Percentiles rank a stretch among this genome's conserved stretches.
Evolutionary conservation across 225 moss, liverwort and hornwort species (phyloP).

Genomic region (Pleurozium schreberi): DNA sequence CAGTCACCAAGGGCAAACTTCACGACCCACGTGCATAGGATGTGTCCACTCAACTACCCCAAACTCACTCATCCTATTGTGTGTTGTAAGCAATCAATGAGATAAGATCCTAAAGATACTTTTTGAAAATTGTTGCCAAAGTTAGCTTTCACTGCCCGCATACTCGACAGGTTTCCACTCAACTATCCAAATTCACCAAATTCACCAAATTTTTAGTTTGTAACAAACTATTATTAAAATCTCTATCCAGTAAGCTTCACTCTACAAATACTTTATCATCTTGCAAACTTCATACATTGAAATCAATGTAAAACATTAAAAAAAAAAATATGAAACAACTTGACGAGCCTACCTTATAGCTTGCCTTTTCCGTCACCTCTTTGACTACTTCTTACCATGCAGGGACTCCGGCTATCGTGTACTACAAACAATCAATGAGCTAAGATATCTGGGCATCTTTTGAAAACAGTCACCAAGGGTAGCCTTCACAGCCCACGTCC

Average conservation of each 20-base stretch:
- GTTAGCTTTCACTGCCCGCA: not conserved
- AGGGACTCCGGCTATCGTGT: rapidly evolving
- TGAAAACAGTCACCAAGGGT: not conserved
- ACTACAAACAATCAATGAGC: not conserved
- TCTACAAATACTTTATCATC: not conserved
- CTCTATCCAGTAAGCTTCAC: not conserved
- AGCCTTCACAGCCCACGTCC: not conserved
- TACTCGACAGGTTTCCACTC: not conserved
- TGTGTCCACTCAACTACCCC: not conserved
- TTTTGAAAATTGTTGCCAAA: not conserved
- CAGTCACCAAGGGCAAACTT: rapidly evolving
- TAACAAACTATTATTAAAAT: not conserved
- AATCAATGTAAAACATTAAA: not conserved
- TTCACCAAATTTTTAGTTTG: not conserved
- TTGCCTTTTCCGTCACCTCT: not conserved
- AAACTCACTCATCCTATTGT: not conserved
- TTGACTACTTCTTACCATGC: rapidly evolving
- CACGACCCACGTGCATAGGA: rapidly evolving
- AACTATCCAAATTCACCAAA: not conserved
- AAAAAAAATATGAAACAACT: not conserved
- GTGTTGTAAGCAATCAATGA: not conserved
- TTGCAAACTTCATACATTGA: not conserved
- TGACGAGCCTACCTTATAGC: not conserved
- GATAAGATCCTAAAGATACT: not conserved
- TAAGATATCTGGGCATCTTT: rapidly evolving